Evolutionary conservation across 148 eudicot species (phyloP).

Genomic region (Vaccinium vitisidaea): DNA sequence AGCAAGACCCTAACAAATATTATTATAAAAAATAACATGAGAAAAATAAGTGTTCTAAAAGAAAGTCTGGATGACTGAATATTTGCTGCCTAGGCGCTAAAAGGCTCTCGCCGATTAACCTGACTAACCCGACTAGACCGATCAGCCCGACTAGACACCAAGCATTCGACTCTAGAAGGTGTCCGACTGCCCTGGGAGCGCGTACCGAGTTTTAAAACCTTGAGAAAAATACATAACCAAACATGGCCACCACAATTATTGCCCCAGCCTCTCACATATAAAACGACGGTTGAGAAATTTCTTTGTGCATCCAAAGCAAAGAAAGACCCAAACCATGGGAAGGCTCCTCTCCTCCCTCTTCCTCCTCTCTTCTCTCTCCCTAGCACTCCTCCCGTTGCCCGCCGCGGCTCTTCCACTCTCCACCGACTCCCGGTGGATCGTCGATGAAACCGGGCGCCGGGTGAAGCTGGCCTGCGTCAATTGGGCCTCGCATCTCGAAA

Average conservation of each 20-base stretch:
- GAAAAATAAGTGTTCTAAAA: no score
- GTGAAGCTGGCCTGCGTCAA: constrained; percentile 87
- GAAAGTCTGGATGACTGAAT: no score
- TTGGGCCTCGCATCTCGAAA: constrained; percentile 76
- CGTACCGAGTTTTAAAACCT: no score
- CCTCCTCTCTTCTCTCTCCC: constrained; percentile 5
- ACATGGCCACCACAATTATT: not conserved
- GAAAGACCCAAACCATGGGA: constrained; percentile 1
- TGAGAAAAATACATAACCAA: not conserved
- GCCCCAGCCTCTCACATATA: not conserved
- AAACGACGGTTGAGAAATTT: not conserved
- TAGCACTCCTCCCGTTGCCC: not conserved
- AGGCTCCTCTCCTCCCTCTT: not conserved
- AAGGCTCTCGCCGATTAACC: no score
- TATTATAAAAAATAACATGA: no score
- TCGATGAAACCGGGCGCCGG: constrained; percentile 55
- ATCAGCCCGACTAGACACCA: no score
- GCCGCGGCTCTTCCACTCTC: constrained; percentile 47
- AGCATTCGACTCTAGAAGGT: no score
- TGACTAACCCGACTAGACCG: no score
- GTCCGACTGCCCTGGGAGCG: no score
- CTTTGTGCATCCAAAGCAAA: not conserved
- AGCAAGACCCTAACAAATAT: no score
- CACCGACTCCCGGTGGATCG: constrained; percentile 79
- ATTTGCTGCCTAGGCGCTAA: no score